phyloP scores from a whole-genome alignment of 306 rosid species.

The Canavalia gladiata region DNA sequence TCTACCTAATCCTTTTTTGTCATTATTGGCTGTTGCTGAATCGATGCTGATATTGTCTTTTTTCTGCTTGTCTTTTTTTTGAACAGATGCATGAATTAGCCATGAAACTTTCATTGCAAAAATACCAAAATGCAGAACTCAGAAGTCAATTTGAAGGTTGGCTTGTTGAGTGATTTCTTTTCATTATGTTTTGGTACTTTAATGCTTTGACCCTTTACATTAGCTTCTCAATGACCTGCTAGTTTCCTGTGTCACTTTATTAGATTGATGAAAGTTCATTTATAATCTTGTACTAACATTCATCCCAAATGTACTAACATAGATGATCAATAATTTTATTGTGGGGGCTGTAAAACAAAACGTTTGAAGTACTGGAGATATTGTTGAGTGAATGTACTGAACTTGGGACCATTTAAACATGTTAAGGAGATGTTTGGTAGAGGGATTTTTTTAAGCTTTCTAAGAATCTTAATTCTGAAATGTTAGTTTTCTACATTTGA shows the following conservation, averaged over 20 bases:
- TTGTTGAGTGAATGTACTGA: not conserved
- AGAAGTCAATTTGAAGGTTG: constrained; percentile 88
- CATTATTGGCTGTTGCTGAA: constrained; percentile 23
- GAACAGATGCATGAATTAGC: constrained; percentile 88
- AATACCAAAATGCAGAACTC: constrained; percentile 80
- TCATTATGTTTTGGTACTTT: constrained; percentile 27
- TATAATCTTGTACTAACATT: constrained; percentile 1
- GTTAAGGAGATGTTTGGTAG: not conserved
- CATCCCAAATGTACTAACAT: not conserved
- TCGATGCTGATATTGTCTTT: constrained; percentile 12
- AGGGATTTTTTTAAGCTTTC: too few relatives aligned
- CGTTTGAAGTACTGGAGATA: constrained; percentile 2
- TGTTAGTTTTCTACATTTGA: too few relatives aligned
- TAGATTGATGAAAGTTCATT: constrained; percentile 23
- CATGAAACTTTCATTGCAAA: constrained; percentile 85
- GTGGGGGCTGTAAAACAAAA: not conserved
- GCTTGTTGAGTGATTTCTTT: constrained; percentile 42
- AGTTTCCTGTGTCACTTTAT: constrained; percentile 11
- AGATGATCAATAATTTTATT: not conserved
- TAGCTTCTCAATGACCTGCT: constrained; percentile 20
- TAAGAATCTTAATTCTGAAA: too few relatives aligned
- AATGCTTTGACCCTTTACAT: constrained; percentile 18
- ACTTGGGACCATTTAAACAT: not conserved
- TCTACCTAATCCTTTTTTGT: constrained; percentile 20
- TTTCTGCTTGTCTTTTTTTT: constrained; percentile 1